phyloP scores from a whole-genome alignment of 495 filamentous ascomycete species.

The Trichoderma virens region DNA sequence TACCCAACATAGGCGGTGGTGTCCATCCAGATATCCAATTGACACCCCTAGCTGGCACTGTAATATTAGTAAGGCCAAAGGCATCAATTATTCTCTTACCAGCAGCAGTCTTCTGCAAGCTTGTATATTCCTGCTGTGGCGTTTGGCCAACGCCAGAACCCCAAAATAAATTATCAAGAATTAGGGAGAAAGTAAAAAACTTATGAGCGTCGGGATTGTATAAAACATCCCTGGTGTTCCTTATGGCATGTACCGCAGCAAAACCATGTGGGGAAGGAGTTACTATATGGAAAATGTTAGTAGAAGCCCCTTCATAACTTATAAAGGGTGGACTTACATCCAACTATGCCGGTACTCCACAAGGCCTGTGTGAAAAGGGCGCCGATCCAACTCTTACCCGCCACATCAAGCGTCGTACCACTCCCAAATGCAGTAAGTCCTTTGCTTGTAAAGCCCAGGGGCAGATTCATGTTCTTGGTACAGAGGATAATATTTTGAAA shows the following conservation, averaged over 20 bases:
- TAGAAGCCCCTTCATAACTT: not conserved
- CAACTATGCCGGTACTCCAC: not conserved
- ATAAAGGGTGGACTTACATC: not conserved
- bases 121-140: not conserved
- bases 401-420: not conserved
- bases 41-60: not conserved
- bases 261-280: not conserved
- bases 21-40: not conserved
- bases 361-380: not conserved
- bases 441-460: not conserved
- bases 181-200: not conserved
- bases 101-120: not conserved
- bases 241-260: not conserved
- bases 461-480: not conserved
- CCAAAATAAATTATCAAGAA: not conserved
- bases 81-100: not conserved
- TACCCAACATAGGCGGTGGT: not conserved
- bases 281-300: not conserved
- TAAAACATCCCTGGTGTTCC: not conserved
- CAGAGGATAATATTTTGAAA: not conserved
- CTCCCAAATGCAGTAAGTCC: not conserved
- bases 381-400: not conserved
- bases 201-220: not conserved
- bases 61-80: not conserved
- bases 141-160: not conserved